Evolutionary conservation across 2,329 filamentous ascomycete species (phyloP).

Genomic region (Parastagonospora avenae): DNA sequence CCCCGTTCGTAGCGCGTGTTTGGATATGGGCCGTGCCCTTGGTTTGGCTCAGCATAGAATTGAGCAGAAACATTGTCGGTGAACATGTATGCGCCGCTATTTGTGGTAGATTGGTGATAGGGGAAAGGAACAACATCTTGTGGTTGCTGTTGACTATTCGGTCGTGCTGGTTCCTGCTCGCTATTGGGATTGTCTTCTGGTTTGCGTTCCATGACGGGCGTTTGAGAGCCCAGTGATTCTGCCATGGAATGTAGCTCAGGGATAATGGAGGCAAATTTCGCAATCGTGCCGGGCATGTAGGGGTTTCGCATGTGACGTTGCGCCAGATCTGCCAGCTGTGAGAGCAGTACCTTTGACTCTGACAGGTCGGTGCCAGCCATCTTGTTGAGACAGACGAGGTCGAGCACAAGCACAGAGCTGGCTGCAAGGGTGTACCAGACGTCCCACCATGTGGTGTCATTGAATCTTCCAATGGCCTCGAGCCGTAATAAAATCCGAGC

Average conservation of each 20-base stretch:
- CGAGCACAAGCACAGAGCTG: conserved; percentile 46
- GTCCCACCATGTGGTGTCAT: conserved; percentile 50
- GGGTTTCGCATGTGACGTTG: conserved; percentile 39
- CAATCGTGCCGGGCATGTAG: conserved; percentile 46
- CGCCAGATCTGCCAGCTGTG: conserved; percentile 43
- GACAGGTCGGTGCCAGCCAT: conserved; percentile 20
- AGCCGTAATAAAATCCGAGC: conserved; percentile 44
- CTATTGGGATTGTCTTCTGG: conserved; percentile 4
- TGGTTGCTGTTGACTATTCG: conserved; percentile 10
- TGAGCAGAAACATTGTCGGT: conserved; percentile 29
- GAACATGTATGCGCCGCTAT: conserved; percentile 38
- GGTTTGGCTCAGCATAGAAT: conserved; percentile 28
- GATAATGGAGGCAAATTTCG: conserved; percentile 45
- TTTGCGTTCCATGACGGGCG: conserved; percentile 11
- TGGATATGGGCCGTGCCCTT: conserved; percentile 17
- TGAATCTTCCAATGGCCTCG: conserved; percentile 45
- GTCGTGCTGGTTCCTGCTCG: conserved; percentile 7
- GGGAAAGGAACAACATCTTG: conserved; percentile 20
- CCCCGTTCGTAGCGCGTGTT: conserved; percentile 30
- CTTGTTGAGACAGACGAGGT: conserved; percentile 41
- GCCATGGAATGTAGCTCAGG: conserved; percentile 45
- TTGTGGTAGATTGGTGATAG: conserved; percentile 28
- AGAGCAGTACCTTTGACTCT: conserved; percentile 39
- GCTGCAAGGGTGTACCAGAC: conserved; percentile 49
- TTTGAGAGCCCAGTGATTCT: conserved; percentile 24